Evolutionary conservation across 1,139 yeast species (phyloP), one percentile per base, ranked within the genome.

Genomic region (Taiozyma sp.): DNA sequence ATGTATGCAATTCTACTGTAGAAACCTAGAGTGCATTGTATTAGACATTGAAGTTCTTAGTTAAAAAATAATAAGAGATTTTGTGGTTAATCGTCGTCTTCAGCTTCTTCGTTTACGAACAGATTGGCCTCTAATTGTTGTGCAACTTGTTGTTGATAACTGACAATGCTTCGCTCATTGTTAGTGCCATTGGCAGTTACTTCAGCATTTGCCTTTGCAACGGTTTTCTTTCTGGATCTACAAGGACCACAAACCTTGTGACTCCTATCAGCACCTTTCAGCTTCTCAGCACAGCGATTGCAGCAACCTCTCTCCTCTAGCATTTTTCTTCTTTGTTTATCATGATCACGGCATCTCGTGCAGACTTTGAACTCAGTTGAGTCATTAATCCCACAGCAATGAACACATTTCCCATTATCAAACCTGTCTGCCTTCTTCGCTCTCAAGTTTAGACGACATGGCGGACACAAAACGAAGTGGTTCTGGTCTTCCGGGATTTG

Each of bases 341-440:
- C 88, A 57, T 79, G 81, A 49, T 74, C 79, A 52, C 88, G 71
- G 63, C 88, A 83, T 56, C 86, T 69, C 53, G 74, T 72, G 61
- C 88, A 83, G 11, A 83, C 88, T 61, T 81, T 81, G 63, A 70
- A 82, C 49, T 70, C 71, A 6, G 74, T 72, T 46, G 65, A 65
- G 53, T 79, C 81, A 46, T 81, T 71, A 3, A 84, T 82, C 1
- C 86, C 86, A 2, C 82, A 72, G 57, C 88, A 83, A 61, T 83
- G 88, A 9, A 82, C 85, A 67, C 88, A 83, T 58, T 76, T 76
- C 0, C 88, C 88, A 57, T 75, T 77, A 13, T 81, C 80, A 8
- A 81, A 84, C 42, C 88, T 68, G 53, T 72, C 74, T 0, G 81
- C 80, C 59, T 83, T 83, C 47, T 82, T 68, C 6, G 75, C 70